Evolutionary conservation across 2,329 filamentous ascomycete species (phyloP).

Genomic region (Cercospora sp.): DNA sequence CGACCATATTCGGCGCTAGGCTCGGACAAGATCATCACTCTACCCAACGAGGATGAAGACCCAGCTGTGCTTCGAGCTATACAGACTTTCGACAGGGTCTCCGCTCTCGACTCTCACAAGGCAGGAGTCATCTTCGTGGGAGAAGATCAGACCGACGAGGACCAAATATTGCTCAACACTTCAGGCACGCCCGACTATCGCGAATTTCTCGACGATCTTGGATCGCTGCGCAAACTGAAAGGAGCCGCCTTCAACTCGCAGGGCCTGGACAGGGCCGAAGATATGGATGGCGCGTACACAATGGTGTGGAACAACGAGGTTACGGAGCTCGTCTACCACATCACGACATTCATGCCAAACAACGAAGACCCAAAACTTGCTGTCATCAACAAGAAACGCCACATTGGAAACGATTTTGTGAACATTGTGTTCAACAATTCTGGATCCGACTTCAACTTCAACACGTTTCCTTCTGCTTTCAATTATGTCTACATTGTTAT

Average conservation of each 20-base stretch:
- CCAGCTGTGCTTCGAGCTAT: constrained; percentile 69
- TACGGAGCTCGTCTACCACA: constrained; percentile 92
- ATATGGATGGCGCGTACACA: constrained; percentile 81
- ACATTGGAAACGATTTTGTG: constrained; percentile 96
- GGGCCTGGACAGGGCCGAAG: constrained; percentile 75
- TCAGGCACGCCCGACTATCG: constrained; percentile 86
- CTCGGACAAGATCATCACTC: constrained; percentile 54
- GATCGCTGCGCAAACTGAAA: constrained; percentile 76
- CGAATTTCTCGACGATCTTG: constrained; percentile 77
- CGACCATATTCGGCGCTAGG: constrained; percentile 33
- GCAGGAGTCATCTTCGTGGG: constrained; percentile 93
- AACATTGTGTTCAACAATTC: constrained; percentile 99
- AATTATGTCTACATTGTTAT: constrained; percentile 98
- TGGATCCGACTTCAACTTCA: constrained; percentile 78
- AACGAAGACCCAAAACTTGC: constrained; percentile 67
- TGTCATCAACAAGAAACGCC: constrained; percentile 73
- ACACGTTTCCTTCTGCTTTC: constrained; percentile 92
- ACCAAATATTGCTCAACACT: constrained; percentile 82
- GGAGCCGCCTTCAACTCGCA: constrained; percentile 89
- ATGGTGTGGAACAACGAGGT: constrained; percentile 95
- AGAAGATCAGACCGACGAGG: constrained; percentile 78
- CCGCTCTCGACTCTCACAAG: constrained; percentile 92
- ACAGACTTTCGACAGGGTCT: constrained; percentile 77
- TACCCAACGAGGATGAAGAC: constrained; percentile 64
- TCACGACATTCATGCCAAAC: constrained; percentile 97